Conservation (phyloP, 805 yeast genomes). For the Danielia reshetovae region DNA sequence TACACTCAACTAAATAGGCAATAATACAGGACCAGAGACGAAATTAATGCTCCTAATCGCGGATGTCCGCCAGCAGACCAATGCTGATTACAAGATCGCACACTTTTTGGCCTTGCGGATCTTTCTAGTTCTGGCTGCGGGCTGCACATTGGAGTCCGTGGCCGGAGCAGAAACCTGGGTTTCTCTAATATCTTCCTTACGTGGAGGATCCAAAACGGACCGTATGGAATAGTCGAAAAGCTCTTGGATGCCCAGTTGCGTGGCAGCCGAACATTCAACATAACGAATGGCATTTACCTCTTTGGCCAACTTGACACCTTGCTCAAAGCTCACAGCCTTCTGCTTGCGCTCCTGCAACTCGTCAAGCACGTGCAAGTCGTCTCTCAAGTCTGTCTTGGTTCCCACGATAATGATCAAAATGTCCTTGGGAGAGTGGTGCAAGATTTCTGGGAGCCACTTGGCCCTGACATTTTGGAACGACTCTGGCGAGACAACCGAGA, state of each 20-base stretch:
- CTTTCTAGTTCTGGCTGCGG: constrained; percentile 9
- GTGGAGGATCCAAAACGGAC: constrained; percentile 58
- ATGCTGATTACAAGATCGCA: constrained; percentile 34
- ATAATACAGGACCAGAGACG: no score
- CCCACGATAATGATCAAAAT: constrained; percentile 73
- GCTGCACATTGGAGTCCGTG: not conserved
- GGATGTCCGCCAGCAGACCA: not conserved
- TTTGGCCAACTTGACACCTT: constrained; percentile 64
- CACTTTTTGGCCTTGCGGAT: constrained; percentile 37
- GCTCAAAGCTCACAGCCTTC: constrained; percentile 57
- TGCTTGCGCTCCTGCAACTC: constrained; percentile 60
- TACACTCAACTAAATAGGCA: no score
- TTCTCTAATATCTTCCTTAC: no score
- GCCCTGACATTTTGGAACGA: constrained; percentile 76
- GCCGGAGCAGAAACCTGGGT: constrained; percentile 13
- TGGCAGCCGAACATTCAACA: constrained; percentile 86
- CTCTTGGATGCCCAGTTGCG: constrained; percentile 80
- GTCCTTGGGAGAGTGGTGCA: constrained; percentile 75
- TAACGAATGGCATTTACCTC: constrained; percentile 71
- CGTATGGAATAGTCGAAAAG: constrained; percentile 81
- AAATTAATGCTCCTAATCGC: no score
- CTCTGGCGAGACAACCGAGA: constrained; percentile 76
- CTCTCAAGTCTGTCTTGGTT: constrained; percentile 84
- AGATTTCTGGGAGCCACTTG: constrained; percentile 77
- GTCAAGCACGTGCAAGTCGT: constrained; percentile 70